Conservation (phyloP, 2,329 filamentous ascomycete species). For the Clonostachys rosea region DNA sequence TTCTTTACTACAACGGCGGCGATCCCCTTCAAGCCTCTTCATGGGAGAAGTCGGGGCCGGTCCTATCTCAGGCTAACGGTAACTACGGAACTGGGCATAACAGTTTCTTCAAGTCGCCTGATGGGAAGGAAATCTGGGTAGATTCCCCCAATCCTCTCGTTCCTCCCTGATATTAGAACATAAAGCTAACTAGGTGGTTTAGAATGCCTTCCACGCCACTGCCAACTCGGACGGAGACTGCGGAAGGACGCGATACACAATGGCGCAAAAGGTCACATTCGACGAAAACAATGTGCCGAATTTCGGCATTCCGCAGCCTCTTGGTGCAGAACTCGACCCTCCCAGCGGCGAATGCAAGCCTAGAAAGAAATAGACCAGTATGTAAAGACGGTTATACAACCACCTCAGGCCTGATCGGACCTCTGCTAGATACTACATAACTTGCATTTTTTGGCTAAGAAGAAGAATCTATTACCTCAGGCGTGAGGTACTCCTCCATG, state of each 20-base stretch:
- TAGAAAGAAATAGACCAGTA: no score
- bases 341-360: not conserved
- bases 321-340: not conserved
- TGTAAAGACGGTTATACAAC: no score
- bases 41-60: slow-evolving; percentile 49
- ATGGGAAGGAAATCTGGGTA: slow-evolving; percentile 48
- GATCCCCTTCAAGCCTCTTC: slow-evolving; percentile 35
- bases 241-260: slow-evolving; percentile 9
- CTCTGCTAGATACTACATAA: no score
- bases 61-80: slow-evolving; percentile 47
- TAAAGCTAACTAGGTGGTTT: not conserved
- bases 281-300: not conserved
- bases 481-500: no score
- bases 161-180: not conserved
- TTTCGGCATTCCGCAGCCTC: not conserved
- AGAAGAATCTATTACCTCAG: no score
- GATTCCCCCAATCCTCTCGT: slow-evolving; percentile 6
- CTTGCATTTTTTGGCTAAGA: no score
- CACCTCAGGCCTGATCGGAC: no score
- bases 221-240: slow-evolving; percentile 41
- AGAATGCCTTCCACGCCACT: slow-evolving; percentile 45
- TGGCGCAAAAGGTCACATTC: not conserved
- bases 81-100: slow-evolving; percentile 55
- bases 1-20: slow-evolving; percentile 48
- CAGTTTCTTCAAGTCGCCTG: slow-evolving; percentile 52